phyloP scores from a whole-genome alignment of 495 filamentous ascomycete genomes.

The Tuber borchii region DNA sequence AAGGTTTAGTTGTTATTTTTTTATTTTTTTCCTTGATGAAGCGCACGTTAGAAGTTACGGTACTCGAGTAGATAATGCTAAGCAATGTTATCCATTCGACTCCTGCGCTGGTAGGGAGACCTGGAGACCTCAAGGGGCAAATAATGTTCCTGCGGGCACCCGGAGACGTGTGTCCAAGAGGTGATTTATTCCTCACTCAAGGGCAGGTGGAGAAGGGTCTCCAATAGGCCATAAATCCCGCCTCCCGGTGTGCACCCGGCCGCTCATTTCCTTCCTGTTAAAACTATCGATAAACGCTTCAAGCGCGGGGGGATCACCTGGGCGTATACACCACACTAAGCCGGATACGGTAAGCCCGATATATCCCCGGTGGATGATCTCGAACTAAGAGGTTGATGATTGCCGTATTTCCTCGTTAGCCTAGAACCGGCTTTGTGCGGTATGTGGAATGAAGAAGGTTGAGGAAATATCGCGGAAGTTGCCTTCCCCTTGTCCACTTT shows the following conservation, averaged over 20 bases:
- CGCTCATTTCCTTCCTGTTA: not conserved
- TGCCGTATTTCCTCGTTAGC: not conserved
- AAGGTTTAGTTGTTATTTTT: too few species aligned
- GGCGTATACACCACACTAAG: constrained; percentile 11
- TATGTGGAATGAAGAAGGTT: not conserved
- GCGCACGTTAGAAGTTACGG: not conserved
- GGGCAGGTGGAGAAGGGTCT: not conserved
- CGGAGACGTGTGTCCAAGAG: not conserved
- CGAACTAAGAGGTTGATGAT: not conserved
- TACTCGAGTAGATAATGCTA: not conserved
- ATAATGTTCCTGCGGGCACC: not conserved
- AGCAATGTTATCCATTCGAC: not conserved
- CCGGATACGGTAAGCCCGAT: constrained; percentile 19
- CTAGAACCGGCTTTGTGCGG: not conserved
- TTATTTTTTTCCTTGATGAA: too few species aligned
- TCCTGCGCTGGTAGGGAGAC: not conserved
- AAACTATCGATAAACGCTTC: constrained; percentile 15
- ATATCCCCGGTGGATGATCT: constrained; percentile 21
- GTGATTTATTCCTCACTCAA: not conserved
- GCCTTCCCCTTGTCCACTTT: not conserved
- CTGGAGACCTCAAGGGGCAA: not conserved
- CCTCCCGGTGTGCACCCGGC: not conserved
- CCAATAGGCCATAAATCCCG: not conserved
- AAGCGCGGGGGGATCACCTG: constrained; percentile 4
- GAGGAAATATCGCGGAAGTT: not conserved